Conservation (phyloP, 352 stramenopile species). For the Peronospora tabacina region DNA sequence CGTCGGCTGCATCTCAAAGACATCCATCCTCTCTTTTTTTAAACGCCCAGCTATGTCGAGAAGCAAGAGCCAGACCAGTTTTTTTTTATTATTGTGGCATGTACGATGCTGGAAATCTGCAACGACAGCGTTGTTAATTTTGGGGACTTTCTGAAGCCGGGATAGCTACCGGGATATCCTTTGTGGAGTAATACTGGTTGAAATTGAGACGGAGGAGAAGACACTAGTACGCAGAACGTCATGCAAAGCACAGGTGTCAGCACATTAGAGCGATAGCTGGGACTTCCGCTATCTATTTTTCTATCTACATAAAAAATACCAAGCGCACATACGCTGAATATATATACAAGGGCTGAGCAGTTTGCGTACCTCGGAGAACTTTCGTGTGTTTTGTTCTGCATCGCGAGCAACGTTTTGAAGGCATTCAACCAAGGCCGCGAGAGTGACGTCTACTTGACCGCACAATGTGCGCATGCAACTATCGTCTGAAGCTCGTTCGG, state of each 20-base stretch:
- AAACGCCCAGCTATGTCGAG: constrained; percentile 9
- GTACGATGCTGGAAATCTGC: constrained; percentile 11
- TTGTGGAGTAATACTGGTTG: constrained; percentile 38
- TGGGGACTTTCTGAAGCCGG: constrained; percentile 3
- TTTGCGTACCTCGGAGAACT: constrained; percentile 40
- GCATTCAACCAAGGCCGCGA: constrained; percentile 19
- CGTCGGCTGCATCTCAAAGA: constrained; percentile 49
- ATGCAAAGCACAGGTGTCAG: constrained; percentile 18
- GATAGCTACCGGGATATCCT: constrained; percentile 2
- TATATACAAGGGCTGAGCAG: constrained; percentile 4
- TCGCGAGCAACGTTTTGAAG: constrained; percentile 22
- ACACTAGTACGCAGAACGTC: constrained; percentile 35
- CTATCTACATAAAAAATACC: constrained; percentile 9
- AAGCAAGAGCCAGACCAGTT: constrained; percentile 7
- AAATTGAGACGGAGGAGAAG: constrained; percentile 55
- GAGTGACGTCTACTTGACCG: constrained; percentile 19
- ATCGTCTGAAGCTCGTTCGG: constrained; percentile 12
- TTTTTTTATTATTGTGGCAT: constrained; percentile 24
- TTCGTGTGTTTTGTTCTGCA: constrained; percentile 25
- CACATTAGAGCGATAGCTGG: constrained; percentile 18
- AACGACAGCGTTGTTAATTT: constrained; percentile 4
- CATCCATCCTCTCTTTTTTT: constrained; percentile 80
- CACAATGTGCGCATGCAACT: constrained; percentile 17
- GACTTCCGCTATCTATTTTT: constrained; percentile 18
- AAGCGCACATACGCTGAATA: constrained; percentile 10